Evolutionary conservation across 2,329 filamentous ascomycete species (phyloP).

Genomic region (Drechslerella coelobrocha): DNA sequence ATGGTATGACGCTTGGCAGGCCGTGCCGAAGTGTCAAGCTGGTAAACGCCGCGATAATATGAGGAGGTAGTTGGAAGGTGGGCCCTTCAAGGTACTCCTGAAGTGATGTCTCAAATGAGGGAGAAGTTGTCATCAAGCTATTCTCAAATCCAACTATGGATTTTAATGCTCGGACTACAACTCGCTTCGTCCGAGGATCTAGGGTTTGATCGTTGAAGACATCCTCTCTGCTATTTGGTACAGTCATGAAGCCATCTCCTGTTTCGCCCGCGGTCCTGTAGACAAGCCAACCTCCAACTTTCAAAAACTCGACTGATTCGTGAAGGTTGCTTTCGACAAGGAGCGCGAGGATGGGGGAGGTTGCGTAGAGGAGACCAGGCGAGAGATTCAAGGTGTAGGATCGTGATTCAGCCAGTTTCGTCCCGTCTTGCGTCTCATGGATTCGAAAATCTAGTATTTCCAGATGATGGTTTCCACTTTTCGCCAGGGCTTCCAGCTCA

Average conservation of each 20-base stretch:
- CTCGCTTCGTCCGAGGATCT: slow-evolving; percentile 79
- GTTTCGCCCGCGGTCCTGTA: slow-evolving; percentile 59
- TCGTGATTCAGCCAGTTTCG: slow-evolving; percentile 68
- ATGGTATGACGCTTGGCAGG: slow-evolving; percentile 57
- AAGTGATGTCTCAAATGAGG: slow-evolving; percentile 65
- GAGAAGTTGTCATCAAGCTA: slow-evolving; percentile 68
- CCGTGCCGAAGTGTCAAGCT: slow-evolving; percentile 78
- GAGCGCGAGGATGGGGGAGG: slow-evolving; percentile 76
- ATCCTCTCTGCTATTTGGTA: slow-evolving; percentile 90
- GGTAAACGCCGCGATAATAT: slow-evolving; percentile 70
- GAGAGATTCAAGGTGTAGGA: slow-evolving; percentile 83
- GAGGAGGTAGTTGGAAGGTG: slow-evolving; percentile 71
- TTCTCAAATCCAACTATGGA: slow-evolving; percentile 73
- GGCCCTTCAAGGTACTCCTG: slow-evolving; percentile 60
- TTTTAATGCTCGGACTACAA: slow-evolving; percentile 91
- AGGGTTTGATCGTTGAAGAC: slow-evolving; percentile 81
- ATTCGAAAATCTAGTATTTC: slow-evolving; percentile 15
- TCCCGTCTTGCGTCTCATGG: slow-evolving; percentile 10
- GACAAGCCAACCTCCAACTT: slow-evolving; percentile 91
- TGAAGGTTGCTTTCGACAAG: slow-evolving; percentile 90
- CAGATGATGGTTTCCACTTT: neutral
- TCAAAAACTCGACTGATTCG: slow-evolving; percentile 88
- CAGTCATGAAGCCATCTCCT: slow-evolving; percentile 66
- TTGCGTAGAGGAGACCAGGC: slow-evolving; percentile 84
- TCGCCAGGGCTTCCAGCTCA: slow-evolving; percentile 51